These are phyloP conservation scores for Penicillium riverlandense DNA, from an alignment of 495 filamentous ascomycete genomes.

Conservation along the genomic window DNA sequence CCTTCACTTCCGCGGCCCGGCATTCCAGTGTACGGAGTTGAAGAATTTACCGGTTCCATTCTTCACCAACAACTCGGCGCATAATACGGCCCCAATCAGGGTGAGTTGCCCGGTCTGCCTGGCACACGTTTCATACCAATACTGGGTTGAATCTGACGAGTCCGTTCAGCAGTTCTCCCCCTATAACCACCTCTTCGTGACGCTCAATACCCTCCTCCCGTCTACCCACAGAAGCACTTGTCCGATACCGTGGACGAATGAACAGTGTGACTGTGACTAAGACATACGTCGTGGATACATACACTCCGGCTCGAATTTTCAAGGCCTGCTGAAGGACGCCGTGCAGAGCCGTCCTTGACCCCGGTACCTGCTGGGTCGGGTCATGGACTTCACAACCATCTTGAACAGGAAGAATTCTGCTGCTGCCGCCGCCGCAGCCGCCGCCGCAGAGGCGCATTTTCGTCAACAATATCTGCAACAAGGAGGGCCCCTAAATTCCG, in stretches of 20 bases:
- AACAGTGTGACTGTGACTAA: too few species aligned
- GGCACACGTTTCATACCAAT: background rate
- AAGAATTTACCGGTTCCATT: conserved; percentile 3
- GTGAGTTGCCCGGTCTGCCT: conserved; percentile 1
- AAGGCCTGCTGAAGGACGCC: conserved; percentile 13
- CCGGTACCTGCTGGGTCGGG: conserved; percentile 33
- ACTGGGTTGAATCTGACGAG: too few species aligned
- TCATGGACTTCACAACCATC: conserved; percentile 68
- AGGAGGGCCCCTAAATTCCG: conserved; percentile 29
- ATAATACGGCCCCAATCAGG: background rate
- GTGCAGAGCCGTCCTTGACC: conserved; percentile 27
- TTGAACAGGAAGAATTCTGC: conserved; percentile 57
- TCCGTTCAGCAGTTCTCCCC: background rate
- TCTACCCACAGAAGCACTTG: too few species aligned
- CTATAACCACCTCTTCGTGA: too few species aligned
- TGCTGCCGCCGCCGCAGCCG: conserved; percentile 28
- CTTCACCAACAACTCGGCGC: background rate
- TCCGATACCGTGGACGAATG: background rate
- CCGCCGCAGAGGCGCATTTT: conserved; percentile 45
- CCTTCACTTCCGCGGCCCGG: conserved; percentile 4
- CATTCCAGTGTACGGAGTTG: conserved; percentile 13
- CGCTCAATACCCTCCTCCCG: too few species aligned
- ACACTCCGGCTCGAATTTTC: conserved; percentile 2
- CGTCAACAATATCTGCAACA: conserved; percentile 50
- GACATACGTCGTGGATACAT: background rate